phyloP scores from a whole-genome alignment of 805 yeast genomes.

The Saturnispora serradocipensis region DNA sequence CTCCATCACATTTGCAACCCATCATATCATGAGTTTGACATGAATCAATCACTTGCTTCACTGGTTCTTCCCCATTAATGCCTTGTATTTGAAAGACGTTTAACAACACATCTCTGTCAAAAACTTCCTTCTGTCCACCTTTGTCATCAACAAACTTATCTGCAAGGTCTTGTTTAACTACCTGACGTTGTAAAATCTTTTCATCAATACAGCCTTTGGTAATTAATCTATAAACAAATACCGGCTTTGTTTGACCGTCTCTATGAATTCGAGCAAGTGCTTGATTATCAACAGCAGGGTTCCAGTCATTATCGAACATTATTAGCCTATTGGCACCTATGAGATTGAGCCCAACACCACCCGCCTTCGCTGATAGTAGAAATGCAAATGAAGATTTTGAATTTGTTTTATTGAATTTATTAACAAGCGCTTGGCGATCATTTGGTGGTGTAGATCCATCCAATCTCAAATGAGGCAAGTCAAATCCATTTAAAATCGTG shows the following conservation, averaged over 20 bases:
- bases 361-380: slow-evolving; percentile 79
- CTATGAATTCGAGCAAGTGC: slow-evolving; percentile 94
- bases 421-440: slow-evolving; percentile 56
- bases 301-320: slow-evolving; percentile 93
- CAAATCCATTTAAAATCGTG: slow-evolving; percentile 38
- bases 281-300: slow-evolving; percentile 85
- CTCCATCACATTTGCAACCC: slow-evolving; percentile 53
- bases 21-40: slow-evolving; percentile 76
- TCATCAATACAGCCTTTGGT: slow-evolving; percentile 92
- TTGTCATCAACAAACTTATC: slow-evolving; percentile 51
- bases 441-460: slow-evolving; percentile 80
- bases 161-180: slow-evolving; percentile 73
- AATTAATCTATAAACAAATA: slow-evolving; percentile 70
- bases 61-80: slow-evolving; percentile 14
- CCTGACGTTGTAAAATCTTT: slow-evolving; percentile 84
- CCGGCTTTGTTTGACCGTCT: slow-evolving; percentile 80
- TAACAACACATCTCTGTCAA: slow-evolving; percentile 57
- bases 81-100: slow-evolving; percentile 57
- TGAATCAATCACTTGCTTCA: slow-evolving; percentile 26
- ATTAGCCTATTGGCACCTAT: slow-evolving; percentile 84
- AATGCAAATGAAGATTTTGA: slow-evolving; percentile 46
- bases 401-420: slow-evolving; percentile 49
- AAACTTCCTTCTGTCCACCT: slow-evolving; percentile 47
- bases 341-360: slow-evolving; percentile 87
- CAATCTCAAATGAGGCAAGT: slow-evolving; percentile 48